These are phyloP conservation scores for Penicillium egyptiacum DNA, from an alignment of 495 filamentous ascomycete species.

Conservation along the genomic window DNA sequence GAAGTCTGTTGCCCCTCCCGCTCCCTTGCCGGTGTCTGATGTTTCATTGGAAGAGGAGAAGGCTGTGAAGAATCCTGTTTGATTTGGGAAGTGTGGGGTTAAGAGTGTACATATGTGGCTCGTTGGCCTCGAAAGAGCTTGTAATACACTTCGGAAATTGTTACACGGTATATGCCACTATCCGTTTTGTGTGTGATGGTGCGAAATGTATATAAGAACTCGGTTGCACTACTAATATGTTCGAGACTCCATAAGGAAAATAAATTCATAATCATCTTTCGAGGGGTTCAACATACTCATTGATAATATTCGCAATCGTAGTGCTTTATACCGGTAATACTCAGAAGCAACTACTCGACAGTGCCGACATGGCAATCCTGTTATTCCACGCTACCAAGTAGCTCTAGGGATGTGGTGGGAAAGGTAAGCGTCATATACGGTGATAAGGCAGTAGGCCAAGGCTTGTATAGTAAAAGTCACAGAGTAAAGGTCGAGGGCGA, in stretches of 20 bases:
- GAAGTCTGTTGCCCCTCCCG: conserved; percentile 2
- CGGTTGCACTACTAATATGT: background rate
- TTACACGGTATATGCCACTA: background rate
- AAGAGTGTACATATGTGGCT: no score
- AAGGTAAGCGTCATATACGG: no score
- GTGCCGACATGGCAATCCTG: background rate
- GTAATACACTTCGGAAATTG: background rate
- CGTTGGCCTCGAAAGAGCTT: background rate
- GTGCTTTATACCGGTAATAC: background rate
- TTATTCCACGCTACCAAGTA: background rate
- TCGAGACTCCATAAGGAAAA: background rate
- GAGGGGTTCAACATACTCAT: background rate
- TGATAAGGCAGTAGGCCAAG: no score
- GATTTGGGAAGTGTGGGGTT: background rate
- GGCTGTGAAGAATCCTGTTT: conserved; percentile 15
- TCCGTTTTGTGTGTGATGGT: background rate
- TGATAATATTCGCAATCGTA: background rate
- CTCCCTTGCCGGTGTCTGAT: conserved; percentile 1
- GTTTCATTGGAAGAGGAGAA: conserved; percentile 9
- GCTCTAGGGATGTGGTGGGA: no score
- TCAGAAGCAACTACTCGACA: background rate
- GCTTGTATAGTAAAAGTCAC: no score
- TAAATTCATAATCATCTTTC: background rate
- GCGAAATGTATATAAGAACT: background rate
- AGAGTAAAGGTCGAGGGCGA: background rate